These are phyloP conservation scores for Phaffomyces opuntiae DNA, from an alignment of 805 yeast genomes.

Conservation along the genomic window DNA sequence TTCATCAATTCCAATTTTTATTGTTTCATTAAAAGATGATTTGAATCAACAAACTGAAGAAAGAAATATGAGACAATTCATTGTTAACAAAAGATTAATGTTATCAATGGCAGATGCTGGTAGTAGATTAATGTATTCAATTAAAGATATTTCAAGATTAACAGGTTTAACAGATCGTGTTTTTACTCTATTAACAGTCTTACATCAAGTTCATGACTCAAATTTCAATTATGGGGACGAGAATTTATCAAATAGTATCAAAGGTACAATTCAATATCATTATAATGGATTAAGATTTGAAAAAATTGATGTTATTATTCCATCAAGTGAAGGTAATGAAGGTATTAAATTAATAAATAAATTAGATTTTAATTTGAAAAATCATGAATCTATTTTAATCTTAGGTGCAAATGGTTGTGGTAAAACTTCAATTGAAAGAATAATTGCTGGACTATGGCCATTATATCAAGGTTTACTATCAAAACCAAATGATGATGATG, in stretches of 20 bases:
- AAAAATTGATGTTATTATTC: slow-evolving; percentile 74
- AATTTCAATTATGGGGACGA: slow-evolving; percentile 34
- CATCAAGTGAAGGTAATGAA: slow-evolving; percentile 52
- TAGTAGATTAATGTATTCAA: slow-evolving; percentile 87
- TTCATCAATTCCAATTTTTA: slow-evolving; percentile 81
- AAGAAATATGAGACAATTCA: slow-evolving; percentile 75
- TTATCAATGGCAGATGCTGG: slow-evolving; percentile 93
- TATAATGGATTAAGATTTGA: slow-evolving; percentile 79
- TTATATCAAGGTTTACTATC: slow-evolving; percentile 76
- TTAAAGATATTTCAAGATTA: slow-evolving; percentile 83
- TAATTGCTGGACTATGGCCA: slow-evolving; percentile 90
- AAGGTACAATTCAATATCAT: slow-evolving; percentile 74
- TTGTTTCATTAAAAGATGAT: slow-evolving; percentile 36
- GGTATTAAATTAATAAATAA: slow-evolving; percentile 57
- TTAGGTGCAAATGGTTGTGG: slow-evolving; percentile 89
- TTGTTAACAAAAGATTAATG: slow-evolving; percentile 86
- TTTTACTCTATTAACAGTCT: slow-evolving; percentile 62
- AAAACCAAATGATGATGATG: slow-evolving; percentile 63
- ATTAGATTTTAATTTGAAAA: slow-evolving; percentile 47
- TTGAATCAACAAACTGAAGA: slow-evolving; percentile 29
- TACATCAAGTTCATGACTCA: slow-evolving; percentile 74
- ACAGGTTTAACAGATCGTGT: slow-evolving; percentile 89
- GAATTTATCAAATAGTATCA: slow-evolving; percentile 43
- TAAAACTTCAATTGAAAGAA: slow-evolving; percentile 76
- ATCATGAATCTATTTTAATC: slow-evolving; percentile 59